Evolutionary conservation across 2,329 filamentous ascomycete genomes (phyloP), one percentile per base, ranked within the genome.

Genomic region (Colletotrichum gloeosporioides): DNA sequence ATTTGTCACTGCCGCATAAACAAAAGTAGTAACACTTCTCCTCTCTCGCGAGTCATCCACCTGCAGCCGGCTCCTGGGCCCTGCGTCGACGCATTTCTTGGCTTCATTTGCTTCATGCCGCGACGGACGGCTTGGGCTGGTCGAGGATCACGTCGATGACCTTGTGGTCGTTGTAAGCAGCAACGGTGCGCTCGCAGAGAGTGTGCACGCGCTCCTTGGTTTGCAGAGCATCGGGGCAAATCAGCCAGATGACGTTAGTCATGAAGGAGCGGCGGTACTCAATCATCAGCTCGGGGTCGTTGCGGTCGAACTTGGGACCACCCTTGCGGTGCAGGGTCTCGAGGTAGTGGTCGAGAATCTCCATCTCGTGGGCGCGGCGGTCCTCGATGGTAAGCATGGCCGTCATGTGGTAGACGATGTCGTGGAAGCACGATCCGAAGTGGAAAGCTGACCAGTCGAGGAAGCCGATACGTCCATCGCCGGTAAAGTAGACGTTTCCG

Each of bases 401-500:
- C 2, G 84, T 84, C 79, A 88, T 81, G 75, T 83, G 82, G 78
- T 88, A 88, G 9, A 83, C 82, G 4, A 88, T 78, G 68, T 88
- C 87, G 71, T 88, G 86, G 75, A 88, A 86, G 70, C 82, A 84
- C 6, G 85, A 87, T 1, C 82, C 85, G 39, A 86, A 84, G 77
- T 87, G 84, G 39, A 84, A 83, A 1, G 82, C 83, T 29, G 84
- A 84, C 85, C 85, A 88, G 80, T 88, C 86, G 1, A 88, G 74
- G 77, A 88, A 88, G 2, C 85, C 81, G 3, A 82, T 84, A 25
- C 79, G 64, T 1, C 82, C 82, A 3, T 83, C 80, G 4, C 81
- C 76, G 1, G 83, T 83, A 62, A 88, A 83, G 79, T 85, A 88
- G n/a, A 84, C 82, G 77, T 88, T 88, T 34, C 86, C 86, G 15